Conservation (phyloP, 2,329 filamentous ascomycete genomes). For the Elsinoe arachidis region DNA sequence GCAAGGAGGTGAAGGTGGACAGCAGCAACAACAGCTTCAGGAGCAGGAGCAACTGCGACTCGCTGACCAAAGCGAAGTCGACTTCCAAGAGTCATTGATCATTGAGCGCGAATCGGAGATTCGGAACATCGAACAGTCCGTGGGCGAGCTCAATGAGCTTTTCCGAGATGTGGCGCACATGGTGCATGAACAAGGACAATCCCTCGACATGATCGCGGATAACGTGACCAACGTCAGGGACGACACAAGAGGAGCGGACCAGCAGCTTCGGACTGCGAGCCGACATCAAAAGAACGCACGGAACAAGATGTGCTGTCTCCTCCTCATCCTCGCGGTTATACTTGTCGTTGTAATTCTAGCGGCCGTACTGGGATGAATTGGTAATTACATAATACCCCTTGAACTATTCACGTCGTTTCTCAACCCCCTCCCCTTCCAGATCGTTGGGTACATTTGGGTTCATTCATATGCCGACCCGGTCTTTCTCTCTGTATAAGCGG, state of each 20-base stretch:
- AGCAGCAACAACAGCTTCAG: conserved; percentile 44
- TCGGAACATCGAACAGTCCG: conserved; percentile 91
- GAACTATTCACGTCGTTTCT: background rate
- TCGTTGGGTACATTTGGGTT: background rate
- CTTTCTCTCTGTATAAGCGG: background rate
- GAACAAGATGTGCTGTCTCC: conserved; percentile 85
- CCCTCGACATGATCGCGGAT: conserved; percentile 76
- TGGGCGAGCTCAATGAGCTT: conserved; percentile 89
- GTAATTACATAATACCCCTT: conserved; percentile 5
- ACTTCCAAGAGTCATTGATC: conserved; percentile 94
- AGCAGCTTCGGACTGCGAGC: conserved; percentile 75
- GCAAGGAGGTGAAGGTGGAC: conserved; percentile 41
- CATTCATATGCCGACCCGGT: background rate
- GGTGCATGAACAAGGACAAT: conserved; percentile 84
- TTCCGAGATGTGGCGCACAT: conserved; percentile 98
- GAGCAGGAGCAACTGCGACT: conserved; percentile 63
- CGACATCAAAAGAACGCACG: conserved; percentile 92
- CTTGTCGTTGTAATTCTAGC: conserved; percentile 83
- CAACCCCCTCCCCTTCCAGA: background rate
- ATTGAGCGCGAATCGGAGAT: conserved; percentile 96
- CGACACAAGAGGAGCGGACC: conserved; percentile 75
- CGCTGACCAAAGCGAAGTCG: conserved; percentile 86
- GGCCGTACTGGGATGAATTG: conserved; percentile 59
- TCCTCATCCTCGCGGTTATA: conserved; percentile 82
- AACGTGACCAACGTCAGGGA: conserved; percentile 78